Conservation (phyloP, 1,139 yeast genomes). For the Diutina scorzettiae region DNA sequence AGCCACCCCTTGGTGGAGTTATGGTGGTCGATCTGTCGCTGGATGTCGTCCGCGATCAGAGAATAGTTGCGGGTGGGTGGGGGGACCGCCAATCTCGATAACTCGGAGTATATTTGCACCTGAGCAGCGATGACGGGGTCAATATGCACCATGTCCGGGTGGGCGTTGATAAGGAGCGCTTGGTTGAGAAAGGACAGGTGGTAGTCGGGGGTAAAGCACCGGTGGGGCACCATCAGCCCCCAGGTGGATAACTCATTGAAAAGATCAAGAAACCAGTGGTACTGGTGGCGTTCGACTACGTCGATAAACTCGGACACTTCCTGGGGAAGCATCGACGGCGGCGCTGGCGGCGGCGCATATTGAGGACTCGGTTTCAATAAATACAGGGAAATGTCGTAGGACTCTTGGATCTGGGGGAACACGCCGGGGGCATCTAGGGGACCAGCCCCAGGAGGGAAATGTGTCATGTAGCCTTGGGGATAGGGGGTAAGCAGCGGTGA, state of each 20-base stretch:
- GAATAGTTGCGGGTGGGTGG: neutral
- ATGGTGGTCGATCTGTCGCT: neutral
- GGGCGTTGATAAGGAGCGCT: neutral
- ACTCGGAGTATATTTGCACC: neutral
- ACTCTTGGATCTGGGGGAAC: neutral
- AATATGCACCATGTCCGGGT: neutral
- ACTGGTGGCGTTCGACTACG: conserved; percentile 21
- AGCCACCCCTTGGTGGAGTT: neutral
- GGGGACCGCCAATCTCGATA: neutral
- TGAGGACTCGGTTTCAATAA: neutral
- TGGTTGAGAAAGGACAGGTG: neutral
- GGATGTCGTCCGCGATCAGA: neutral
- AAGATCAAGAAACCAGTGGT: conserved; percentile 29
- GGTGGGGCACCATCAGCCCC: conserved; percentile 26
- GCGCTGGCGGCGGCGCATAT: neutral
- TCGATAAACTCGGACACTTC: conserved; percentile 13
- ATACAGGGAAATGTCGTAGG: neutral
- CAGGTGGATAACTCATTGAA: conserved; percentile 29
- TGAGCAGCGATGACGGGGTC: neutral
- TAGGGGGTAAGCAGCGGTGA: neutral
- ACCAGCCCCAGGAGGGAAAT: neutral
- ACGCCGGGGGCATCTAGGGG: neutral
- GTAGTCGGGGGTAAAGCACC: conserved; percentile 14
- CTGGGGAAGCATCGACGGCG: neutral
- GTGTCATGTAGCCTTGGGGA: neutral